Evolutionary conservation across 768 basidiomycete genomes (phyloP).

Genomic region (Boletellus emodensis): DNA sequence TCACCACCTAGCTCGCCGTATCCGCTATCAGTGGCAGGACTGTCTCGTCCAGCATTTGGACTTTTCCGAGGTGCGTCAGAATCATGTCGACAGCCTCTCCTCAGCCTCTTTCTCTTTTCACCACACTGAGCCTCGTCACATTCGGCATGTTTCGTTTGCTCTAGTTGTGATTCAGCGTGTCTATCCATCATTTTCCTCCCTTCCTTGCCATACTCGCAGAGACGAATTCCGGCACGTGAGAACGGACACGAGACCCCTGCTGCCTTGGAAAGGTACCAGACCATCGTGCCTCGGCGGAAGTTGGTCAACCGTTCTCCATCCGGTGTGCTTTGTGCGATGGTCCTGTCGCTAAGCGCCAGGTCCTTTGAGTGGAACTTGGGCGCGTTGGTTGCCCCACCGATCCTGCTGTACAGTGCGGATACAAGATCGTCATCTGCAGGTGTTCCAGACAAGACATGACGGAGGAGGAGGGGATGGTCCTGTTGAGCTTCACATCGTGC

Average conservation of each 20-base stretch:
- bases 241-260: constrained; percentile 77
- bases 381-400: constrained; percentile 58
- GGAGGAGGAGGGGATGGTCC: constrained; percentile 70
- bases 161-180: constrained; percentile 31
- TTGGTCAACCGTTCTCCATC: constrained; percentile 51
- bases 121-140: constrained; percentile 38
- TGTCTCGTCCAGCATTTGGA: constrained; percentile 14
- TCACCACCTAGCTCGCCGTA: constrained; percentile 21
- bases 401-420: constrained; percentile 63
- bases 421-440: constrained; percentile 69
- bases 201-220: constrained; percentile 61
- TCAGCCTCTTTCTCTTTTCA: constrained; percentile 43
- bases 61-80: constrained; percentile 14
- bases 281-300: constrained; percentile 73
- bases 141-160: constrained; percentile 41
- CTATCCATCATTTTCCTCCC: constrained; percentile 33
- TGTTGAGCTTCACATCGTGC: constrained; percentile 67
- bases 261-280: constrained; percentile 77
- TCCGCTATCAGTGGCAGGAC: constrained; percentile 24
- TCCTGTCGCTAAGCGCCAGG: constrained; percentile 26
- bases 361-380: constrained; percentile 23
- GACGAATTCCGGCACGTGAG: constrained; percentile 63
- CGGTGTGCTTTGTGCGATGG: background rate
- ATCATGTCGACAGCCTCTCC: constrained; percentile 29
- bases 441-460: constrained; percentile 70